These are phyloP conservation scores for Solanum corneliomulleri DNA, from an alignment of 257 asterid genomes.

Conservation along the genomic window DNA sequence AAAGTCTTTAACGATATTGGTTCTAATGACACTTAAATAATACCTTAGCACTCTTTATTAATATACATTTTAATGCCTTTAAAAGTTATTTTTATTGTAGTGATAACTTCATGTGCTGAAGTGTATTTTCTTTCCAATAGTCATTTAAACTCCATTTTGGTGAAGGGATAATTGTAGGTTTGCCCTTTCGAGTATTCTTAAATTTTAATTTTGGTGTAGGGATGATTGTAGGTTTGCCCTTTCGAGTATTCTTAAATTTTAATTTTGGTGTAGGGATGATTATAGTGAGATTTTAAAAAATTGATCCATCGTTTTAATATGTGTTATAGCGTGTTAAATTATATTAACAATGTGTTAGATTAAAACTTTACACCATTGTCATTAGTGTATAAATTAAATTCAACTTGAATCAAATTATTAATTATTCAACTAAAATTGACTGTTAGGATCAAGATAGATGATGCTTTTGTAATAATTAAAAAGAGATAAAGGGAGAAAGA, in stretches of 20 bases:
- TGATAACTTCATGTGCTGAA: too few relatives aligned
- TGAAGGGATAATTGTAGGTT: neutral
- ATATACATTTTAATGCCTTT: too few relatives aligned
- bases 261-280: too few relatives aligned
- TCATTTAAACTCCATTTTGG: neutral
- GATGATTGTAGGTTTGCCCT: neutral
- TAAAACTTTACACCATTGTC: neutral
- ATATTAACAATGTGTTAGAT: too few relatives aligned
- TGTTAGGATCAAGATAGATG: neutral
- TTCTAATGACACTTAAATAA: too few relatives aligned
- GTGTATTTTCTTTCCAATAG: neutral
- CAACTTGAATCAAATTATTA: neutral
- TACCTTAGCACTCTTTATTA: too few relatives aligned
- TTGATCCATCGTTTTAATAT: neutral
- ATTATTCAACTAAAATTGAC: neutral
- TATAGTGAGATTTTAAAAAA: too few relatives aligned
- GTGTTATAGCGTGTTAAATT: neutral
- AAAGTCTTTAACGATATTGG: too few relatives aligned
- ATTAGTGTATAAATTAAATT: neutral
- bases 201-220: too few relatives aligned
- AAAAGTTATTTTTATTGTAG: too few relatives aligned
- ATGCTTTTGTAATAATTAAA: neutral
- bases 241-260: neutral
- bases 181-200: neutral
- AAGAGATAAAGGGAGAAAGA: neutral